Evolutionary conservation across 805 yeast species (phyloP).

Genomic region (Suhomyces sp.): DNA sequence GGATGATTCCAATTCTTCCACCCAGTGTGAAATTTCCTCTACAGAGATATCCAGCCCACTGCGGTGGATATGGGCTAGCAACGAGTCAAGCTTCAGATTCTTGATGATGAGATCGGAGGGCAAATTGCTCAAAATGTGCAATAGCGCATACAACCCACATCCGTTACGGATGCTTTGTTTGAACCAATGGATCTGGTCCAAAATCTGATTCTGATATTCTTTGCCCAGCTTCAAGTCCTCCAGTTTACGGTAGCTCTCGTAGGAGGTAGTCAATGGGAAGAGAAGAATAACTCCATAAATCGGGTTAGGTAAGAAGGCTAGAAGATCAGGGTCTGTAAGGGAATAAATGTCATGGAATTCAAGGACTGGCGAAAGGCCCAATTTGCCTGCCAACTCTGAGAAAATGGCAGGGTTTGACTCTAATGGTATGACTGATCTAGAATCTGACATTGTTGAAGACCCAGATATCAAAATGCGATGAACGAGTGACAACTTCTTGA

Average conservation of each 20-base stretch:
- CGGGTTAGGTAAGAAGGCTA: slow-evolving; percentile 82
- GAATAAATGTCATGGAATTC: slow-evolving; percentile 82
- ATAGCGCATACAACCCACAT: slow-evolving; percentile 87
- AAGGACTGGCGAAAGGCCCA: slow-evolving; percentile 64
- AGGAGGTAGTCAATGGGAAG: slow-evolving; percentile 71
- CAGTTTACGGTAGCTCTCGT: slow-evolving; percentile 49
- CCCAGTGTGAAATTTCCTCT: slow-evolving; percentile 39
- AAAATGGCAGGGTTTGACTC: slow-evolving; percentile 91
- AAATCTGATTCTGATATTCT: slow-evolving; percentile 24
- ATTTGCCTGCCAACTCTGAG: slow-evolving; percentile 58
- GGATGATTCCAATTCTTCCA: slow-evolving; percentile 46
- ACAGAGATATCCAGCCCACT: slow-evolving; percentile 17
- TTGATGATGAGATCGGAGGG: slow-evolving; percentile 45
- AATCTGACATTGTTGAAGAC: slow-evolving; percentile 7
- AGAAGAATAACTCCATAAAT: slow-evolving; percentile 70
- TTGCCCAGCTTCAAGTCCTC: slow-evolving; percentile 32
- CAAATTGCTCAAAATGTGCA: slow-evolving; percentile 57
- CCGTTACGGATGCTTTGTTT: slow-evolving; percentile 84
- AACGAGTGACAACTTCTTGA: no score
- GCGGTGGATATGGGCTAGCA: slow-evolving; percentile 18
- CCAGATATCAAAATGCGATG: no score
- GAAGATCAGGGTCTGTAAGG: slow-evolving; percentile 75
- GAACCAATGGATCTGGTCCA: slow-evolving; percentile 62
- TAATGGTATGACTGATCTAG: slow-evolving; percentile 66
- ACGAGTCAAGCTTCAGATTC: slow-evolving; percentile 30